Conservation (phyloP, 805 yeast species). For the Schwanniomyces pseudopolymorphus region DNA sequence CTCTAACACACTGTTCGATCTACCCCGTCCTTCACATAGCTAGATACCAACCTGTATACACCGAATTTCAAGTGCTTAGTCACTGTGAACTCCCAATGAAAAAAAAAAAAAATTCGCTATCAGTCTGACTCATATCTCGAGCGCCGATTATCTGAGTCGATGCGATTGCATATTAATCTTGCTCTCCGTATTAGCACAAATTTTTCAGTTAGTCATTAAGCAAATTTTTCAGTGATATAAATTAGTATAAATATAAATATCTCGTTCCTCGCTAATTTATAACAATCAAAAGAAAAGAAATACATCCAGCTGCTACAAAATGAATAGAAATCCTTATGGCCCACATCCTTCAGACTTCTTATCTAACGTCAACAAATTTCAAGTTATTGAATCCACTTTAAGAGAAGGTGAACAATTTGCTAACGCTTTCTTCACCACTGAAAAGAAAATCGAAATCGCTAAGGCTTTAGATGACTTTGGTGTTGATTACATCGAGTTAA, state of each 20-base stretch:
- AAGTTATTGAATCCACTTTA: slow-evolving; percentile 56
- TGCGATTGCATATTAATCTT: slow-evolving; percentile 1
- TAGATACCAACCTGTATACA: not conserved
- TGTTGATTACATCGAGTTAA: slow-evolving; percentile 59
- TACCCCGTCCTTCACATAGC: not conserved
- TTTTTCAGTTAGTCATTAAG: slow-evolving; percentile 2
- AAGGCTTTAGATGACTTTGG: slow-evolving; percentile 62
- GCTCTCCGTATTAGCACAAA: not conserved
- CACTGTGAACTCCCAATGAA: not conserved
- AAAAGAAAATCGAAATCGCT: slow-evolving; percentile 57
- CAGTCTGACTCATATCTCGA: slow-evolving; percentile 3
- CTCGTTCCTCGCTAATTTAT: not conserved
- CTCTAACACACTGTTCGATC: no score
- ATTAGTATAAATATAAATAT: not conserved
- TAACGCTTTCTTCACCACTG: slow-evolving; percentile 58
- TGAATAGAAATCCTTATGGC: slow-evolving; percentile 49
- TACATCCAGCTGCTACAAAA: not conserved
- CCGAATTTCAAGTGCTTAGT: not conserved
- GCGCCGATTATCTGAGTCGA: not conserved
- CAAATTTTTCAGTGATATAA: slow-evolving; percentile 1
- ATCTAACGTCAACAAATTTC: slow-evolving; percentile 53
- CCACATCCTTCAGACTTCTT: slow-evolving; percentile 58
- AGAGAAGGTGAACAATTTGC: slow-evolving; percentile 69
- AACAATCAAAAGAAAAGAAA: not conserved
- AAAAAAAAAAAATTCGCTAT: not conserved